phyloP scores from a whole-genome alignment of 371 early-diverging fungal genomes.

The Apophysomyces trapeziformis region DNA sequence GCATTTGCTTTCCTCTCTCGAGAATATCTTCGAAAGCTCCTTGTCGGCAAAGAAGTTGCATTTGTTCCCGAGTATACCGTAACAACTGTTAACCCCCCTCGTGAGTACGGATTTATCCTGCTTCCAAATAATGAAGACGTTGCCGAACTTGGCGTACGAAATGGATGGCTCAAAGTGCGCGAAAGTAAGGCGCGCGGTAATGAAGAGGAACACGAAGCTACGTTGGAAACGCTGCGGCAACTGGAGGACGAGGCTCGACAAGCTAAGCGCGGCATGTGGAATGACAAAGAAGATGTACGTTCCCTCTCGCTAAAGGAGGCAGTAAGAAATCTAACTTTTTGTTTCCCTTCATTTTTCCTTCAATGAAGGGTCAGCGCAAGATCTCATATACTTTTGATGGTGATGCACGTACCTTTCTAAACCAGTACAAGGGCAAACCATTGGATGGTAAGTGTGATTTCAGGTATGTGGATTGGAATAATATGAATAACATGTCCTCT shows the following conservation, averaged over 20 bases:
- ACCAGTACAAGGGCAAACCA: slow-evolving; percentile 77
- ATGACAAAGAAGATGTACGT: slow-evolving; percentile 56
- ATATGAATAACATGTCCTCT: slow-evolving; percentile 7
- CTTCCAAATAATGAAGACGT: slow-evolving; percentile 73
- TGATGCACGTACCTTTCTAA: slow-evolving; percentile 79
- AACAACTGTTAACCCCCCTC: slow-evolving; percentile 55
- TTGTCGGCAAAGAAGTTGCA: slow-evolving; percentile 89
- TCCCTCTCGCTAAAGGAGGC: neutral
- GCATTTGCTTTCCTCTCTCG: slow-evolving; percentile 88
- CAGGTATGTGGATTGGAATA: neutral
- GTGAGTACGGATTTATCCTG: slow-evolving; percentile 75
- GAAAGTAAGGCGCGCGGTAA: slow-evolving; percentile 53
- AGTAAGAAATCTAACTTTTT: neutral
- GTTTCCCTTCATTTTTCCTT: too few species aligned
- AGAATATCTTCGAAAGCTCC: slow-evolving; percentile 83
- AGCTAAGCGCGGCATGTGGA: slow-evolving; percentile 81
- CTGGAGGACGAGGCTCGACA: slow-evolving; percentile 78
- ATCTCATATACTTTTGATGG: slow-evolving; percentile 63
- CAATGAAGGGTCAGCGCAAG: slow-evolving; percentile 54
- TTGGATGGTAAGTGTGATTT: slow-evolving; percentile 63
- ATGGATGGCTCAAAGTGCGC: slow-evolving; percentile 88
- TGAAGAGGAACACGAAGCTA: slow-evolving; percentile 55
- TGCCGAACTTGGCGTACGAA: slow-evolving; percentile 70
- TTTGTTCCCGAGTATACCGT: slow-evolving; percentile 83
- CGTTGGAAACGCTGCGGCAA: slow-evolving; percentile 60